These are phyloP conservation scores for Mycena kentingensis DNA, from an alignment of 768 basidiomycete genomes.

Conservation along the genomic window DNA sequence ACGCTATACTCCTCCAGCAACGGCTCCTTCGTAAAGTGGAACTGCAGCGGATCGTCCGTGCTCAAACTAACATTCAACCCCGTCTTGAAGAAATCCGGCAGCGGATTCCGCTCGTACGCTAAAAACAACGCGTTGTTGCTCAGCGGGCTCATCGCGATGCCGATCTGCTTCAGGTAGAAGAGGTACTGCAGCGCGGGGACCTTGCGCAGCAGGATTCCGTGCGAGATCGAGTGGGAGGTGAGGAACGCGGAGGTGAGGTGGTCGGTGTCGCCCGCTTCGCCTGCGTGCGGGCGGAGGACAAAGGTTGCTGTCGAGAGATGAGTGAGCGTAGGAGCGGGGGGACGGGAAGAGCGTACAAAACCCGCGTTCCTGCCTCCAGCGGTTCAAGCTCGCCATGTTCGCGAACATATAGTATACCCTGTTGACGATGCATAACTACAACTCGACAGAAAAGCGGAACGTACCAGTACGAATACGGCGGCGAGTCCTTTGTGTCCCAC, in stretches of 20 bases:
- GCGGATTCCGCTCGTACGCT: constrained; percentile 94
- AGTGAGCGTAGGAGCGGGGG: constrained; percentile 9
- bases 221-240: constrained; percentile 96
- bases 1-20: constrained; percentile 96
- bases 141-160: constrained; percentile 96
- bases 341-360: constrained; percentile 68
- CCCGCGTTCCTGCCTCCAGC: constrained; percentile 83
- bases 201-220: constrained; percentile 97
- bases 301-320: constrained; percentile 73
- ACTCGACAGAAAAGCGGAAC: constrained; percentile 24
- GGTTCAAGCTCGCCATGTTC: constrained; percentile 93
- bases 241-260: constrained; percentile 96
- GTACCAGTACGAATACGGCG: constrained; percentile 95
- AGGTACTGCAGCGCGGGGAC: constrained; percentile 97
- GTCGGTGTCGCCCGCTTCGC: constrained; percentile 98
- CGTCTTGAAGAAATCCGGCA: constrained; percentile 95
- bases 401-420: constrained; percentile 99
- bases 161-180: constrained; percentile 97
- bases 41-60: constrained; percentile 94
- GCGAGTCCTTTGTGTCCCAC: constrained; percentile 89
- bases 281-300: constrained; percentile 94
- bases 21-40: constrained; percentile 99
- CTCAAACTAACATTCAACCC: constrained; percentile 96
- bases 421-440: background rate
- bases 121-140: constrained; percentile 98